Evolutionary conservation across 331 rosid genomes (phyloP), one percentile per base, ranked within the genome.

Genomic region (Phaseolus coccineus): DNA sequence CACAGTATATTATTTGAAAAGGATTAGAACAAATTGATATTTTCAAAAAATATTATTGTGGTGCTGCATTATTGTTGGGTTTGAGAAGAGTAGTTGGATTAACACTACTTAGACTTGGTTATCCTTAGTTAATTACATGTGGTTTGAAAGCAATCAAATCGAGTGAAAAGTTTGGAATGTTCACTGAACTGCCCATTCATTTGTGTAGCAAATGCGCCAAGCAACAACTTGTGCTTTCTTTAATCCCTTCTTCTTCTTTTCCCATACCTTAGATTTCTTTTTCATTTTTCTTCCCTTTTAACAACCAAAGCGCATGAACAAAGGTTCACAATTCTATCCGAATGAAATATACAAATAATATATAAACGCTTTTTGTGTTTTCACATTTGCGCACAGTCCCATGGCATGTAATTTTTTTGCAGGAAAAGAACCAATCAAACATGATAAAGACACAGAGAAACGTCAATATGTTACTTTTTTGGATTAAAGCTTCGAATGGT

Each of bases 151-250:
- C 37, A 30, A 78, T 33, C 71, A 58, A 58, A 3, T 77, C 67
- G 59, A 1, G 30, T 27, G 47, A 59, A 58, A 46, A 16, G 30
- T 15, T 31, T 22, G 53, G 15, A 22, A 56, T 28, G 65, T 12
- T 58, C 42, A 42, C 39, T 44, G 73, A 2, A 12, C 28, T 44
- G 58, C 58, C 14, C 74, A 69, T 27, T 31, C 40, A 30, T 30
- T 59, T 50, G 61, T 14, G 53, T 24, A 37, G 73, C 30, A 59
- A 63, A 63, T 63, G 30, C 56, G 59, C 47, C 61, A 63, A 24
- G 11, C 65, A 52, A 25, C 81, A 69, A 69, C 39, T 78, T 78
- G 82, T 44, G 76, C 24, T 25, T 37, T 6, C 62, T 69, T 65
- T 19, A 7, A 0, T 13, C 12, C 27, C 22, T 44, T 68, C 35